Base-by-base conservation (phyloP, 345 rosid species). In the Draba incana region DNA sequence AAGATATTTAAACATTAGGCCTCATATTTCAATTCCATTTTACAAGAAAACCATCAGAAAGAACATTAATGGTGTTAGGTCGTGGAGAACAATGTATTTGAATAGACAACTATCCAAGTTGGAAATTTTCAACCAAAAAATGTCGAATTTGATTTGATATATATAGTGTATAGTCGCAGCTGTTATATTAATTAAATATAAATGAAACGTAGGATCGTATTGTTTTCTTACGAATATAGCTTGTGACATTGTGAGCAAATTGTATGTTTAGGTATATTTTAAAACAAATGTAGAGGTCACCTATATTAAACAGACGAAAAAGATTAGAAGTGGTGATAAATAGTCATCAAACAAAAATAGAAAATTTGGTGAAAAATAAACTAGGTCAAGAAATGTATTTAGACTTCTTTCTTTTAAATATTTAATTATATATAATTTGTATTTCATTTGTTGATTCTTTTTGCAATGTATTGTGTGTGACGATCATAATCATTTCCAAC, bases 91-190 rank as follows among this genome's bases (percentile, higher is more conserved):
- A 24, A 2, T 57, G 30, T 35, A 20, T 41, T 68, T 57, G 13
- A 25, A 57, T 48, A 39, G 73, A 39, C 66, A 69, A 57, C 39
- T 47, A 57, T 57, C 38, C 13, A 68, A 53, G 28, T 60, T 50
- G 59, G 52, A 60, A 59, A 16, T 0, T 28, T 60, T 60, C 60
- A 50, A 48, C 37, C 20, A 3, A 38, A 42, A 4, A 37, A 14
- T 0, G 10, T 24, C 27, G 10, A 38, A 8, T 48, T 15, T 69
- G 27, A 9, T 48, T 68, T 57, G 48, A 7, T 68, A 30, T 23
- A 14, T 57, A 2, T 46, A 9, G 1, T 30, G 4, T 12, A 35
- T 6, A 28, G 31, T 28, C 56, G 31, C 12, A 46, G 41, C 57
- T 48, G 8, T 49, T 49, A 6, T 50, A 49, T 39, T 46, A 14